These are phyloP conservation scores for Podaxis sp. DNA, from an alignment of 768 basidiomycete species.

Conservation along the genomic window DNA sequence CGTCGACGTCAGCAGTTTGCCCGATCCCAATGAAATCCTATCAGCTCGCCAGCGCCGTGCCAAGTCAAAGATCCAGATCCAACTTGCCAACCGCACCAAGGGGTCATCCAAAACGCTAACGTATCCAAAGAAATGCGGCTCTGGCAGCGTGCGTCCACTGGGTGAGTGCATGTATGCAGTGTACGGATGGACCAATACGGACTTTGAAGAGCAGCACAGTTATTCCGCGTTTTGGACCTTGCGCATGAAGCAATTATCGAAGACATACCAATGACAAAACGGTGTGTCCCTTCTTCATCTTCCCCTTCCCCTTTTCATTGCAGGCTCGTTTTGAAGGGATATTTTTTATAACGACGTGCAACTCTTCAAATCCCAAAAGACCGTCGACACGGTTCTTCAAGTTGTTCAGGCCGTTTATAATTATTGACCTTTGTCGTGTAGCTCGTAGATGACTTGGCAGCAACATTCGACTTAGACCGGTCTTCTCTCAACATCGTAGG, in stretches of 20 bases:
- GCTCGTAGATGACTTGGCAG: constrained; percentile 90
- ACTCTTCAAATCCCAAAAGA: constrained; percentile 75
- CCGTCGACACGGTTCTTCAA: constrained; percentile 66
- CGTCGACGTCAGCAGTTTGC: constrained; percentile 16
- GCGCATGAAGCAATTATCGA: constrained; percentile 66
- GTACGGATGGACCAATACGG: neutral
- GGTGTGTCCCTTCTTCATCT: constrained; percentile 34
- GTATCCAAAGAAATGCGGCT: constrained; percentile 35
- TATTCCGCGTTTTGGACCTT: constrained; percentile 64
- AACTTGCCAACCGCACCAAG: constrained; percentile 35
- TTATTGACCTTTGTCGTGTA: constrained; percentile 27
- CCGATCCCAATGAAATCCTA: constrained; percentile 13
- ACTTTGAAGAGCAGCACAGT: constrained; percentile 50
- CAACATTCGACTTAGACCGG: constrained; percentile 72
- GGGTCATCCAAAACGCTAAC: constrained; percentile 22
- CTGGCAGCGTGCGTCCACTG: constrained; percentile 39
- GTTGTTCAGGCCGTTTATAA: neutral
- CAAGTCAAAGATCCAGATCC: constrained; percentile 31
- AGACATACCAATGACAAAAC: constrained; percentile 61
- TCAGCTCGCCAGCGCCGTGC: constrained; percentile 9
- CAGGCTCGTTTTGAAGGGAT: constrained; percentile 51
- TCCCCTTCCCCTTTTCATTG: constrained; percentile 14
- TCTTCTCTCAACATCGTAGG: constrained; percentile 79
- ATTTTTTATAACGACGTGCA: constrained; percentile 84
- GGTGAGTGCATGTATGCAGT: constrained; percentile 29